Evolutionary conservation across 768 basidiomycete genomes (phyloP), one percentile per base, ranked within the genome.

Genomic region (Lactarius sanguifluus): DNA sequence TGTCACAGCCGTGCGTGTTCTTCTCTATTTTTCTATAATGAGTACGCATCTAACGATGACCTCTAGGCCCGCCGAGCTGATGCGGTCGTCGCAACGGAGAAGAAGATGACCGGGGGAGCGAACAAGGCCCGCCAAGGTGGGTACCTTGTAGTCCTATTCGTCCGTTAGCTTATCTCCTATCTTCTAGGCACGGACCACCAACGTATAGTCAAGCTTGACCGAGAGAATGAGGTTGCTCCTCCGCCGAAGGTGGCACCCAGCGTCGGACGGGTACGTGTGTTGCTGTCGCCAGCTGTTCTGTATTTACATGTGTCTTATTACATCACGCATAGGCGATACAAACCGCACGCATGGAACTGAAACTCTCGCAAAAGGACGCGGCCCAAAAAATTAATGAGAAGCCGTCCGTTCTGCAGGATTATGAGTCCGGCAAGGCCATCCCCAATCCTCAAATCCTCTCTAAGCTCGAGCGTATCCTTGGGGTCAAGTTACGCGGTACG

Each of bases 321-420:
- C 38, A 30, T 47, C 47, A 30, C 40, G 9, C 73, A 68, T 72
- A 93, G 86, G 92, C 94, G 3, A 93, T 98, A 70, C 87, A 91
- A 76, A 81, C 83, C 18, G 92, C 87, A 52, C 90, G 96, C 64
- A 79, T 83, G 79, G 93, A 88, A 30, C 83, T 88, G 75, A 83
- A 89, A 71, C 74, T 95, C 60, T 89, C 94, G 12, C 96, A 98
- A 78, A 96, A 96, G 78, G 94, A 96, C 58, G 79, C 96, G 45
- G 96, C 95, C 13, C 88, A 89, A 74, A 93, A 92, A 81, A 86
- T 95, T 73, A 98, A 97, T 76, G 94, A 95, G 80, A 96, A 95
- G 77, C 92, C 90, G 36, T 89, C 90, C 57, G 81, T 94, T 59
- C 79, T 94, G 41, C 90, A 93, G 76, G 94, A 95, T 72, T 94